phyloP scores from a whole-genome alignment of 768 basidiomycete genomes.

The Boletus insuetus region DNA sequence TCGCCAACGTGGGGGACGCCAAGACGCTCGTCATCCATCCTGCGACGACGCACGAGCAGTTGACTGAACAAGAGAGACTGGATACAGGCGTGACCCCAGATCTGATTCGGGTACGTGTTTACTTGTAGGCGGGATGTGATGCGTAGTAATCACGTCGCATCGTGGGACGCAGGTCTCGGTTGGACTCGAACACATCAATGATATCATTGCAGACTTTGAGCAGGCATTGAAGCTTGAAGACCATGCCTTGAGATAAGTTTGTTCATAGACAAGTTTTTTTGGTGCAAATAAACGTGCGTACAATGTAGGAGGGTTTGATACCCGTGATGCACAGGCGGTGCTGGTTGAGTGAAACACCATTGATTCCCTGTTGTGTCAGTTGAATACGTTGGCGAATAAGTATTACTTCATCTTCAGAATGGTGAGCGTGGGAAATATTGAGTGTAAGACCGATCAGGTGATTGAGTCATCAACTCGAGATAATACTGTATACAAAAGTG shows the following conservation, averaged over 20 bases:
- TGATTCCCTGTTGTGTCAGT: no score
- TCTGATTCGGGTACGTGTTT: conserved; percentile 48
- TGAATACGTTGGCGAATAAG: no score
- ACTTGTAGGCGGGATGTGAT: neutral
- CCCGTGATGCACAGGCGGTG: no score
- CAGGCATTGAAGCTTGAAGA: conserved; percentile 36
- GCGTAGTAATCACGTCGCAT: neutral
- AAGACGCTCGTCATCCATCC: conserved; percentile 66
- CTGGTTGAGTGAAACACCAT: no score
- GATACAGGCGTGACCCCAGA: conserved; percentile 52
- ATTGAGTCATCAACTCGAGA: no score
- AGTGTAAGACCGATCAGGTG: no score
- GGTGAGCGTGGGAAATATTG: no score
- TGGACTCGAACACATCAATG: conserved; percentile 42
- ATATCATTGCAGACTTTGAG: conserved; percentile 48
- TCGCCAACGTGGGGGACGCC: conserved; percentile 69
- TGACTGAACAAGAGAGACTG: conserved; percentile 46
- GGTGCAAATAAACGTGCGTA: no score
- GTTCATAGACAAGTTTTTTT: no score
- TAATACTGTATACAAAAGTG: no score
- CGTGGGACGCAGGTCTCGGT: conserved; percentile 36
- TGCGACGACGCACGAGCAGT: conserved; percentile 55
- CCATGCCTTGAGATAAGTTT: conserved; percentile 8
- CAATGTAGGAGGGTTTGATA: no score
- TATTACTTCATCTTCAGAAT: no score